Evolutionary conservation across 2,329 filamentous ascomycete genomes (phyloP).

Genomic region (Trichocomaceae sp.): DNA sequence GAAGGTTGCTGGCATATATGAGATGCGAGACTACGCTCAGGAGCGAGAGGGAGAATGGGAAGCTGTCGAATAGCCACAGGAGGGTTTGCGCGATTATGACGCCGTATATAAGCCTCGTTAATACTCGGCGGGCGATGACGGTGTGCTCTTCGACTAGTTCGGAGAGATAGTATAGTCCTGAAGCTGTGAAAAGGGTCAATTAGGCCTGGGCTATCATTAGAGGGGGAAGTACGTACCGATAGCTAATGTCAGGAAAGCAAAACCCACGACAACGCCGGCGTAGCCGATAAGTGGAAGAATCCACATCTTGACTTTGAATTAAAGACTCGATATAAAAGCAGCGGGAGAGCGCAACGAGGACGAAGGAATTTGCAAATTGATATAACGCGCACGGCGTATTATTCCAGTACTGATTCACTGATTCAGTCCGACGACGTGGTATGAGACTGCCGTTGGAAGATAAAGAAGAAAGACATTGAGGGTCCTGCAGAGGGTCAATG

Average conservation of each 20-base stretch:
- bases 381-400: background rate
- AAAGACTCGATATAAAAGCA: background rate
- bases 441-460: background rate
- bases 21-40: constrained; percentile 75
- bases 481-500: background rate
- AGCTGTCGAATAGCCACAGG: constrained; percentile 74
- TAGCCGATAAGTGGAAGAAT: constrained; percentile 90
- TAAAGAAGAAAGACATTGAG: background rate
- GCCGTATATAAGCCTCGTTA: constrained; percentile 76
- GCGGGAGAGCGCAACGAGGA: background rate
- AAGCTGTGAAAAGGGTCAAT: constrained; percentile 51
- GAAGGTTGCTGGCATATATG: constrained; percentile 82
- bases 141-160: constrained; percentile 98
- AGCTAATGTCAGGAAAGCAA: constrained; percentile 87
- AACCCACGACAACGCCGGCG: constrained; percentile 76
- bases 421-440: background rate
- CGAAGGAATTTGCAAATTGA: background rate
- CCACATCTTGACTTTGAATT: constrained; percentile 62
- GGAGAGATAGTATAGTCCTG: constrained; percentile 96
- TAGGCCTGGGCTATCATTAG: constrained; percentile 8
- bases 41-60: constrained; percentile 67
- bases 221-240: constrained; percentile 58
- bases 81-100: constrained; percentile 69
- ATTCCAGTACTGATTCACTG: no score
- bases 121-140: constrained; percentile 79